Evolutionary conservation across 148 eudicot genomes (phyloP), one percentile per base, ranked within the genome.

Genomic region (Chenopodium quinoa): DNA sequence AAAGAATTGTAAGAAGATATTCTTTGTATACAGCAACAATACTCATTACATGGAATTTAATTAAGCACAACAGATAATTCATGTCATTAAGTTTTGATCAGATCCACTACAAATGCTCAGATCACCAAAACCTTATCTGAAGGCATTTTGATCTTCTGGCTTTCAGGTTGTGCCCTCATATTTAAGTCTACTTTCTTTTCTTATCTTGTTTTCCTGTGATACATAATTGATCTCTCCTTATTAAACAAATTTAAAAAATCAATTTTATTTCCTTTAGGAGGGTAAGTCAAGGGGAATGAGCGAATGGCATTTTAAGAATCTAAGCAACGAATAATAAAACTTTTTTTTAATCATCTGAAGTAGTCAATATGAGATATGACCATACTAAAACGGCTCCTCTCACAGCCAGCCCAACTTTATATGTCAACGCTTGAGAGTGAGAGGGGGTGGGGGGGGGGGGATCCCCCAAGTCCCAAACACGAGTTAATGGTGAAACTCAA

Each of bases 1-100:
- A 80, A 79, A 66, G 46, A 71, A 31, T 50, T 70, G 68, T 79
- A 31, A 82, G 75, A 40, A 78, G 9, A 78, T 23, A 20, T 5
- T 65, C 32, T 25, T 75, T 9, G 3, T 44, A 17, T 32, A 47
- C 20, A 11, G 54, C 29, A 31, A 63, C 54, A 44, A 71, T 8
- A 37, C 27, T 40, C 52, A 9, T 71, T 5, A 0, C n/a, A 46
- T 32, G 47, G 4, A 9, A 12, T n/a, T 67, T 22, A 29, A 67
- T 67, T 29, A 10, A 67, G 29, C 71, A 27, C 34, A 13, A 67
- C 20, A 17, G 71, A 67, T 67, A 40, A 40, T 40, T 40, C 44
- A 27, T 67, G 71, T 67, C 11, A 12, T 29, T 56, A 19, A 17
- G 14, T 44, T 44, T 19, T 71, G 13, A 44, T 40, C 54, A 71